Evolutionary conservation across 2,329 filamentous ascomycete genomes (phyloP).

Genomic region (Penicillium aurantiogriseum): DNA sequence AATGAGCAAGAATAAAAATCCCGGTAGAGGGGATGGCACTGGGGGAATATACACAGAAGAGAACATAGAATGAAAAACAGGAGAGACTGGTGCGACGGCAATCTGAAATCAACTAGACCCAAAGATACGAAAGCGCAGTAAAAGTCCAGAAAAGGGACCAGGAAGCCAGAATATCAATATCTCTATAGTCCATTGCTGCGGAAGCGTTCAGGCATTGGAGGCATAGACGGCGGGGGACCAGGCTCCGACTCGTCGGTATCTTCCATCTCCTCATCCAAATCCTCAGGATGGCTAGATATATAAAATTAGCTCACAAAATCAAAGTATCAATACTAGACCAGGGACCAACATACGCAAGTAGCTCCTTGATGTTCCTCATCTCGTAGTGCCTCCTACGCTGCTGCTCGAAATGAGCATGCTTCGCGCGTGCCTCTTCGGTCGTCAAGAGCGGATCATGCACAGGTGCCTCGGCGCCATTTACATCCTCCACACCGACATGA

Average conservation of each 20-base stretch:
- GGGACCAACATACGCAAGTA: conserved; percentile 65
- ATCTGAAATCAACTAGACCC: neutral
- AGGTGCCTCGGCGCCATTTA: conserved; percentile 37
- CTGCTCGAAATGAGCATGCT: conserved; percentile 88
- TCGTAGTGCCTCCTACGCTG: conserved; percentile 96
- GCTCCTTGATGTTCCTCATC: conserved; percentile 89
- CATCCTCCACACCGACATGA: conserved; percentile 61
- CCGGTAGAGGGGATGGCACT: conserved; percentile 1
- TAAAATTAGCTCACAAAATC: conserved; percentile 9
- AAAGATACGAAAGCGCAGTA: neutral
- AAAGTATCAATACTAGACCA: neutral
- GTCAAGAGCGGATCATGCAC: conserved; percentile 52
- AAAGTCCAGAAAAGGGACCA: neutral
- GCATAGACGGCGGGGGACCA: conserved; percentile 31
- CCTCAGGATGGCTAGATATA: conserved; percentile 58
- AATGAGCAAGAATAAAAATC: neutral
- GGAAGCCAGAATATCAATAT: neutral
- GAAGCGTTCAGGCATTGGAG: conserved; percentile 34
- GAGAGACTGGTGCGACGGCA: neutral
- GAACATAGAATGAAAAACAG: neutral
- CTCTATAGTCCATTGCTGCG: conserved; percentile 25
- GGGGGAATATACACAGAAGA: conserved; percentile 15
- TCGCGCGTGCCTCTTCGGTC: conserved; percentile 74
- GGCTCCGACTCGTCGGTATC: conserved; percentile 42
- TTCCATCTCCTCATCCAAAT: conserved; percentile 56